phyloP scores from a whole-genome alignment of 768 basidiomycete species.

The Rhodosporidiobolus sp. region DNA sequence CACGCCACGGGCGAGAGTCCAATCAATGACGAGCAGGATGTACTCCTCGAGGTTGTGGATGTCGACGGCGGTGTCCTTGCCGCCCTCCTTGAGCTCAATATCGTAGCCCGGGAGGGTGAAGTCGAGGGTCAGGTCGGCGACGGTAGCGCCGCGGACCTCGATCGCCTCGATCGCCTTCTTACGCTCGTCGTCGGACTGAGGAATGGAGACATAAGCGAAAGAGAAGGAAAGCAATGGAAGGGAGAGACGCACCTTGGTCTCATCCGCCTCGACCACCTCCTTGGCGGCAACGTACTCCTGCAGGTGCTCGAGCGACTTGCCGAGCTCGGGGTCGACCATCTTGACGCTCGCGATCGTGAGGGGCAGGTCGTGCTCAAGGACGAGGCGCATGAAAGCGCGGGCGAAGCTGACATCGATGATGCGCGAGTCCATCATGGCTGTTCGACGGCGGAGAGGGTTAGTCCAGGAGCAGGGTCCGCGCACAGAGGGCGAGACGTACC shows the following conservation, averaged over 20 bases:
- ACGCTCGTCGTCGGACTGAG: slow-evolving; percentile 41
- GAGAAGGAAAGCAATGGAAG: background rate
- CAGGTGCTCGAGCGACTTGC: slow-evolving; percentile 76
- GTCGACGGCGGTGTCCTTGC: slow-evolving; percentile 75
- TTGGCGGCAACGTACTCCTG: slow-evolving; percentile 55
- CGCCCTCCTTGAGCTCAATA: slow-evolving; percentile 84
- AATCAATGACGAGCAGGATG: slow-evolving; percentile 77
- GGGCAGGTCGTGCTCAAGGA: slow-evolving; percentile 81
- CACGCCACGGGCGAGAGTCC: slow-evolving; percentile 77
- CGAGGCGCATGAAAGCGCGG: slow-evolving; percentile 86
- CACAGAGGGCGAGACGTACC: no score
- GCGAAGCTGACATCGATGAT: slow-evolving; percentile 96
- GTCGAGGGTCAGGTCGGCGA: slow-evolving; percentile 88
- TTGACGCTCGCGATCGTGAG: slow-evolving; percentile 77
- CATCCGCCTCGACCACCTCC: slow-evolving; percentile 55
- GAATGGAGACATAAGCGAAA: slow-evolving; percentile 20
- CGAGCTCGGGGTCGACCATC: slow-evolving; percentile 81
- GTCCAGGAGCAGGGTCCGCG: no score
- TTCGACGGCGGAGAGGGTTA: background rate
- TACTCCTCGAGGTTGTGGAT: slow-evolving; percentile 86
- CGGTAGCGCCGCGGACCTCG: slow-evolving; percentile 61
- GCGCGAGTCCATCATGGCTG: slow-evolving; percentile 83
- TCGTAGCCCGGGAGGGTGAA: slow-evolving; percentile 91
- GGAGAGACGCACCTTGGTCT: slow-evolving; percentile 44
- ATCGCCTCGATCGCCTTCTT: slow-evolving; percentile 51